phyloP scores from a whole-genome alignment of 2,329 filamentous ascomycete genomes.

The Lasiodiplodia theobromae region DNA sequence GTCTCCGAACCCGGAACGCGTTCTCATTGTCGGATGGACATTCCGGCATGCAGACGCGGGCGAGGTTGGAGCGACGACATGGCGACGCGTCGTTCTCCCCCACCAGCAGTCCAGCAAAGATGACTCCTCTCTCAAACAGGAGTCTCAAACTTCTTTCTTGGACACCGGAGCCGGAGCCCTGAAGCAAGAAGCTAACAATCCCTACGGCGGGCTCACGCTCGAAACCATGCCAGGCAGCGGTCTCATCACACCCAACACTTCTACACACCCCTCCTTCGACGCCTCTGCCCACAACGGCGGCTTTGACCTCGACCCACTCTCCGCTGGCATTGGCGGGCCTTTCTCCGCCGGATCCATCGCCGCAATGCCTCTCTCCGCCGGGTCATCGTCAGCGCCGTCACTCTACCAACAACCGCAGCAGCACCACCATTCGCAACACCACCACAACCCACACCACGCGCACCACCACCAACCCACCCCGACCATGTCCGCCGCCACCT shows the following conservation, averaged over 20 bases:
- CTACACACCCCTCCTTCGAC: constrained; percentile 25
- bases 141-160: constrained; percentile 5
- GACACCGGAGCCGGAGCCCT: neutral
- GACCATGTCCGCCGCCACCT: constrained; percentile 31
- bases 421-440: constrained; percentile 35
- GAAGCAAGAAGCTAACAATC: constrained; percentile 9
- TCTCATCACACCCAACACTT: constrained; percentile 22
- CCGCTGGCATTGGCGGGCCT: constrained; percentile 23
- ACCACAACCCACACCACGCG: constrained; percentile 34
- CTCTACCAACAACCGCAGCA: constrained; percentile 37
- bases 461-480: constrained; percentile 39
- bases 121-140: constrained; percentile 15
- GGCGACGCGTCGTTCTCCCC: constrained; percentile 43
- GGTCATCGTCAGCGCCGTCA: neutral
- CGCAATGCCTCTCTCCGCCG: constrained; percentile 3
- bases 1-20: constrained; percentile 33
- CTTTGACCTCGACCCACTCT: constrained; percentile 37
- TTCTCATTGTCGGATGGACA: constrained; percentile 49
- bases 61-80: constrained; percentile 43
- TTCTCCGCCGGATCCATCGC: constrained; percentile 7
- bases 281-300: neutral
- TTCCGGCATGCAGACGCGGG: constrained; percentile 43
- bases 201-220: constrained; percentile 18
- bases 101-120: constrained; percentile 22
- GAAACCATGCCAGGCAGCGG: constrained; percentile 20